These are phyloP conservation scores for Puccinia polysora DNA, from an alignment of 1,284 basidiomycete species.

Conservation along the genomic window DNA sequence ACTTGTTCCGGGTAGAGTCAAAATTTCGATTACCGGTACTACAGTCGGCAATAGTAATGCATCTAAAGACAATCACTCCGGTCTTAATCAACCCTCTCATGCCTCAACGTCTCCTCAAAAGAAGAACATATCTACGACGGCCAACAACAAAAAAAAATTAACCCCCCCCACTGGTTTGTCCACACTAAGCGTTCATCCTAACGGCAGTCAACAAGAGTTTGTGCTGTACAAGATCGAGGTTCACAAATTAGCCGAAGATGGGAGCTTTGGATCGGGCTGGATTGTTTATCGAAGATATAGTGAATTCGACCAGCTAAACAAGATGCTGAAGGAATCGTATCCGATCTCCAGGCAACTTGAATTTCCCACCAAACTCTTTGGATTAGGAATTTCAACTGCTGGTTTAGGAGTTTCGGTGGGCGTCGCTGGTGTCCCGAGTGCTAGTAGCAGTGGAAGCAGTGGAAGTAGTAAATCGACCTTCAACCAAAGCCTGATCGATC, in stretches of 20 bases:
- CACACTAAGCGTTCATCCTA: slow-evolving; percentile 48
- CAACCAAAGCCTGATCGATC: slow-evolving; percentile 74
- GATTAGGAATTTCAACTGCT: slow-evolving; percentile 58
- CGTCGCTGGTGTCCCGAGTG: background rate
- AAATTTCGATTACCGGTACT: slow-evolving; percentile 67
- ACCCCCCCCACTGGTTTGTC: no score
- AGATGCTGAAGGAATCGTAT: slow-evolving; percentile 71
- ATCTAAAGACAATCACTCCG: background rate
- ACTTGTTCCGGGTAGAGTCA: slow-evolving; percentile 58
- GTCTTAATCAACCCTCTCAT: no score
- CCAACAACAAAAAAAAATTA: no score
- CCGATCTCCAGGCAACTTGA: slow-evolving; percentile 66
- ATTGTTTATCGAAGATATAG: slow-evolving; percentile 85
- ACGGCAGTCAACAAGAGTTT: slow-evolving; percentile 58
- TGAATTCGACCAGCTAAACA: slow-evolving; percentile 86
- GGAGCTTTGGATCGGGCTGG: slow-evolving; percentile 75
- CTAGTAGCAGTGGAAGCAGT: background rate
- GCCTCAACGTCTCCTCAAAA: background rate
- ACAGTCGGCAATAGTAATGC: slow-evolving; percentile 56
- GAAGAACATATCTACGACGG: no score
- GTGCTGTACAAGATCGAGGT: slow-evolving; percentile 90
- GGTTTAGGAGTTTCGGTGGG: slow-evolving; percentile 52
- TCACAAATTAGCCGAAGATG: slow-evolving; percentile 72
- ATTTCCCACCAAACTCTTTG: slow-evolving; percentile 84
- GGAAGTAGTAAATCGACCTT: slow-evolving; percentile 48